A percentile compares a stretch with the other conserved stretches of the same genome.
Conservation (phyloP, 345 rosid species). For the Geranium rotundifolium region DNA sequence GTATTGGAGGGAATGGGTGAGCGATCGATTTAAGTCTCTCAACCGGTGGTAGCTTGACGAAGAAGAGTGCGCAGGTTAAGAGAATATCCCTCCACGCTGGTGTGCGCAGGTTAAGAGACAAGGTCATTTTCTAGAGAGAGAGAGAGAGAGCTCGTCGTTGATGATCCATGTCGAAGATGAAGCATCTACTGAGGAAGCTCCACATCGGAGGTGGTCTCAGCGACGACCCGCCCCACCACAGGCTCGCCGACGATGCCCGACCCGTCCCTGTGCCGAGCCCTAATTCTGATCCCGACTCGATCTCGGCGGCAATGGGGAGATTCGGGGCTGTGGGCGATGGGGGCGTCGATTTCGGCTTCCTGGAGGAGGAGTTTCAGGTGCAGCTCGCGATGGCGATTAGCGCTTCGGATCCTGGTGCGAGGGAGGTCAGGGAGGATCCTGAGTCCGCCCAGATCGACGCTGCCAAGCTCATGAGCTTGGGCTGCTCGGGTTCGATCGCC, state of each 20-base stretch:
- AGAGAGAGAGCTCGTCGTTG: constrained; percentile 24
- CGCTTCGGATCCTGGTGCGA: constrained; percentile 62
- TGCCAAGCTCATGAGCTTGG: constrained; percentile 89
- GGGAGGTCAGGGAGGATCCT: constrained; percentile 37
- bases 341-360: constrained; percentile 42
- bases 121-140: constrained; percentile 14
- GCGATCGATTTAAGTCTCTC: neutral
- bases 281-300: constrained; percentile 19
- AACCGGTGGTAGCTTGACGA: constrained; percentile 43
- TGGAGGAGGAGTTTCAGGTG: constrained; percentile 94
- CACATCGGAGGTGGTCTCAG: constrained; percentile 75
- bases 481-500: constrained; percentile 44
- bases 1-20: constrained; percentile 18
- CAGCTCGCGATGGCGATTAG: constrained; percentile 92
- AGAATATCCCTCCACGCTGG: constrained; percentile 33
- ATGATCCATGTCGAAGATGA: constrained; percentile 96
- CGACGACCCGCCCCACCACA: constrained; percentile 44
- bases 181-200: constrained; percentile 76
- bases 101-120: constrained; percentile 44
- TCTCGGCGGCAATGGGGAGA: constrained; percentile 11
- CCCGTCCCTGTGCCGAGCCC: constrained; percentile 24
- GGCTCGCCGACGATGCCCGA: constrained; percentile 23
- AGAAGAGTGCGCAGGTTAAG: constrained; percentile 63
- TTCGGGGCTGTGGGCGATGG: constrained; percentile 5
- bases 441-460: constrained; percentile 94